Evolutionary conservation across 768 basidiomycete species (phyloP), one percentile per base, ranked within the genome.

Genomic region (Pleurotus ostreatus): DNA sequence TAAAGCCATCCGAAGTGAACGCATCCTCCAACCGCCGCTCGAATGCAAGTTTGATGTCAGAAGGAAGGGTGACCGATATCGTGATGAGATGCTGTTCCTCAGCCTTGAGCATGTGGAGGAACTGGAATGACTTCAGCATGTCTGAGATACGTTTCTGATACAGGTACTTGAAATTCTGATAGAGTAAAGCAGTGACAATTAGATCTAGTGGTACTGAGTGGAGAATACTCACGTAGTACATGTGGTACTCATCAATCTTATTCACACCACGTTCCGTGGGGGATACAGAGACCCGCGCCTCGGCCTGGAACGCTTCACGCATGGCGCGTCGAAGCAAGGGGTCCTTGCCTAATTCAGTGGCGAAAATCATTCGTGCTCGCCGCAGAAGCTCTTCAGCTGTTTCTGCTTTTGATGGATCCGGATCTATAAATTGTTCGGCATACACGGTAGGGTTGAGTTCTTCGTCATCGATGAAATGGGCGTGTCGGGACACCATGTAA

Each of bases 121-220:
- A 98, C 62, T 95, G 92, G 16, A 90, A 75, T 1, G 80, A 75
- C 40, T 85, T 78, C 39, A 85, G 63, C 83, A 96, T 86, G 4
- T 85, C 79, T 25, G 68, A 67, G 26, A 93, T 79, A 22, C 83
- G 84, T 65, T 97, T 98, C 58, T 88, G 79, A 23, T 79, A 74
- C 25, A 98, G 79, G 72, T 98, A 98, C 77, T 98, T 98, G 82
- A 98, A 98, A 63, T 84, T 86, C 96, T 99, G 63, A 53, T 47
- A 13, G 59, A 23, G 57, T 34, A 38, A 46, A 11, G 25, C 11
- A 48, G 30, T 34, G 9, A 9, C 30, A 34, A 34, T 34, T 9
- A 34, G 30, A 34, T 34, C 30, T 9, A 34, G 8, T 11, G 11
- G 30, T 34, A 34, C 30, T 9, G 30, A 4, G 30, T 15, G 15